phyloP scores from a whole-genome alignment of 768 basidiomycete genomes.

The Rhodotorula kratochvilovae region DNA sequence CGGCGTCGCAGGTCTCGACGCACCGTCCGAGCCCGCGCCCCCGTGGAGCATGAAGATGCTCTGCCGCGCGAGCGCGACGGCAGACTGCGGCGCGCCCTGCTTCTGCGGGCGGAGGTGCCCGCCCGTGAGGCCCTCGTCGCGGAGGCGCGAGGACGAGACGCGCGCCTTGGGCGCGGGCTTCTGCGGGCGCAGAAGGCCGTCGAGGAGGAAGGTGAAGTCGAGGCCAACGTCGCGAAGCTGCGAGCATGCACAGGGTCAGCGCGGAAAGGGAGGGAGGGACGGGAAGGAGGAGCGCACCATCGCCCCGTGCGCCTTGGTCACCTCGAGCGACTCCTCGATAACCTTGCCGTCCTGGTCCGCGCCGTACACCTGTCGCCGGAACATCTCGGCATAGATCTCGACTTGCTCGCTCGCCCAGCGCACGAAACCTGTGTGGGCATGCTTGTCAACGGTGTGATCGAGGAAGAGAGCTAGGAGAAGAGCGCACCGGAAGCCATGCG shows the following conservation, averaged over 20 bases:
- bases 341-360: constrained; percentile 56
- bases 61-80: constrained; percentile 30
- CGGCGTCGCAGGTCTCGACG: not conserved
- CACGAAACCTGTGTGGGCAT: constrained; percentile 64
- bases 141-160: constrained; percentile 12
- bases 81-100: constrained; percentile 1
- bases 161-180: not conserved
- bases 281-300: constrained; percentile 58
- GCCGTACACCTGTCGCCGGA: constrained; percentile 84
- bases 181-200: constrained; percentile 45
- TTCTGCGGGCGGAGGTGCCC: constrained; percentile 4
- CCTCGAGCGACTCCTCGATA: constrained; percentile 70
- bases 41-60: constrained; percentile 20
- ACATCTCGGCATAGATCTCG: constrained; percentile 73
- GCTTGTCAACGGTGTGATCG: not conserved
- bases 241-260: constrained; percentile 47
- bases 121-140: constrained; percentile 8
- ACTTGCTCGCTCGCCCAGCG: constrained; percentile 88
- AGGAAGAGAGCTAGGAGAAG: not conserved
- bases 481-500: constrained; percentile 80
- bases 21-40: not conserved
- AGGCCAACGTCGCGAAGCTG: constrained; percentile 87
- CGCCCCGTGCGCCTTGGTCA: constrained; percentile 73
- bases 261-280: not conserved
- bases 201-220: constrained; percentile 89